Conservation (phyloP, 179 eudicot genomes). For the Beta lomatogona region DNA sequence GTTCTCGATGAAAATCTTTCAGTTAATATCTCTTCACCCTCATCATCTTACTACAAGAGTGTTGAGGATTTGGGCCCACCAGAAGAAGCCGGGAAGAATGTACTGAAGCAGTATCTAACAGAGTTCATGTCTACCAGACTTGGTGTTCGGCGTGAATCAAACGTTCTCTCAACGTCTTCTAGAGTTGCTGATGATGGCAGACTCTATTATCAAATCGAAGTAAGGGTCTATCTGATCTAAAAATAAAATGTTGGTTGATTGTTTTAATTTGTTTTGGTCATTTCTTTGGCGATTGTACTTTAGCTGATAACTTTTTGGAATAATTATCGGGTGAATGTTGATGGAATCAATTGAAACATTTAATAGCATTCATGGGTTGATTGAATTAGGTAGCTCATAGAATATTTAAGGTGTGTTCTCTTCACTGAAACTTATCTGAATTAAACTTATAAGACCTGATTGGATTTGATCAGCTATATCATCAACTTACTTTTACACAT, state of each 20-base stretch:
- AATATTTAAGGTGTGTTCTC: too few species aligned
- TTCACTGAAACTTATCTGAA: too few species aligned
- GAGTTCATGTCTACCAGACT: conserved; percentile 99
- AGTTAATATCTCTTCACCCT: conserved; percentile 87
- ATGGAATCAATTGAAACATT: background rate
- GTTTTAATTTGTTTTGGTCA: background rate
- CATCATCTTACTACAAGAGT: conserved; percentile 79
- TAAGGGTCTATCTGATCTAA: conserved; percentile 34
- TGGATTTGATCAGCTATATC: too few species aligned
- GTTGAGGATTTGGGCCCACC: conserved; percentile 93
- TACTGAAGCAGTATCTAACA: conserved; percentile 78
- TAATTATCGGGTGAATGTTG: background rate
- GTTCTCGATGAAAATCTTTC: conserved; percentile 85
- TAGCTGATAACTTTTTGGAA: background rate
- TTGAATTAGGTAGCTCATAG: too few species aligned
- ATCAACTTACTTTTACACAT: too few species aligned
- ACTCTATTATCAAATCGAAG: conserved; percentile 85
- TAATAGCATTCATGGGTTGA: background rate
- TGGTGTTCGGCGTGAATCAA: conserved; percentile 85
- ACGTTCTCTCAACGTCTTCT: conserved; percentile 69
- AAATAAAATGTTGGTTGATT: background rate
- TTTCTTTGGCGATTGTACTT: background rate
- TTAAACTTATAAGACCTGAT: too few species aligned
- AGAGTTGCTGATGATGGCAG: conserved; percentile 92
- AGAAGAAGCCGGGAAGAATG: conserved; percentile 77